Percentiles rank a stretch among this genome's conserved stretches.
Conservation (phyloP, 2,329 filamentous ascomycete genomes). For the Cordyceps tenuipes region DNA sequence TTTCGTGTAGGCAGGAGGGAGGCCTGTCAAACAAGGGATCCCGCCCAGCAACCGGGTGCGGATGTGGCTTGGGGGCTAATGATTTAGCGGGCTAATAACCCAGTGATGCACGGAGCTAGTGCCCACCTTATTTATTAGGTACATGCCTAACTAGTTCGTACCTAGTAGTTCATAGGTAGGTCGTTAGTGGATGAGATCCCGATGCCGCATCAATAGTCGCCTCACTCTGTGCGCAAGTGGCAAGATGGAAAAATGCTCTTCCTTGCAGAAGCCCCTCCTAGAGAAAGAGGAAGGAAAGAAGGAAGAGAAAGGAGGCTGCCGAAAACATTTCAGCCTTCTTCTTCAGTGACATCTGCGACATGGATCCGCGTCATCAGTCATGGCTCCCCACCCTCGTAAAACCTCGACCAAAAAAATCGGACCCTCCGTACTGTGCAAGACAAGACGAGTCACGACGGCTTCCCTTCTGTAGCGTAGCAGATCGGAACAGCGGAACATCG, state of each 20-base stretch:
- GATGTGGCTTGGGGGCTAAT: constrained; percentile 1
- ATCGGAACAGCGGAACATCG: neutral
- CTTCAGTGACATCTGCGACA: neutral
- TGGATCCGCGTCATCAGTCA: neutral
- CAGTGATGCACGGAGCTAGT: too few species aligned
- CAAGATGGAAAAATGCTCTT: neutral
- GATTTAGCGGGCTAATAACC: too few species aligned
- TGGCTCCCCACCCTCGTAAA: neutral
- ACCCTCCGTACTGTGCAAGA: too few species aligned
- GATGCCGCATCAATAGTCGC: neutral
- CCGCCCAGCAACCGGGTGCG: neutral
- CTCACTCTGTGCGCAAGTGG: neutral
- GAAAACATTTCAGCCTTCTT: neutral
- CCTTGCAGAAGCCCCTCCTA: too few species aligned
- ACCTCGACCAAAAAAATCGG: neutral
- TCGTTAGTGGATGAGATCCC: neutral
- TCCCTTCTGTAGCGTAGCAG: too few species aligned
- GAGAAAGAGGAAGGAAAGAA: too few species aligned
- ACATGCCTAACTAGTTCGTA: too few species aligned
- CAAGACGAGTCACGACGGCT: too few species aligned
- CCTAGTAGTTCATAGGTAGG: too few species aligned
- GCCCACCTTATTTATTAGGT: too few species aligned
- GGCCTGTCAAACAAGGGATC: neutral
- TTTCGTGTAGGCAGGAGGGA: neutral
- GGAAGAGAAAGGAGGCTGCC: neutral